Evolutionary conservation across 768 basidiomycete species (phyloP).

Genomic region (Agaricus sinodeliciosus): DNA sequence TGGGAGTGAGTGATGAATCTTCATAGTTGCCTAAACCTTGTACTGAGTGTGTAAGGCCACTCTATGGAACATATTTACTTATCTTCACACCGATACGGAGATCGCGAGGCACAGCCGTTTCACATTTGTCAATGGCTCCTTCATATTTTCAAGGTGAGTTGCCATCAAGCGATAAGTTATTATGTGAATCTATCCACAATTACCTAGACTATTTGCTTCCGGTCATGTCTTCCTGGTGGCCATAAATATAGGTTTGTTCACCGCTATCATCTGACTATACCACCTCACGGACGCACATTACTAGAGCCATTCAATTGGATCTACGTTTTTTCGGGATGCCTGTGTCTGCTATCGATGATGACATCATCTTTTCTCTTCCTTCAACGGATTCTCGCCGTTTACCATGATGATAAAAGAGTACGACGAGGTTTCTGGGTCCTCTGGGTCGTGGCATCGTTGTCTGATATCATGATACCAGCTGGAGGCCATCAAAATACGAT

Average conservation of each 20-base stretch:
- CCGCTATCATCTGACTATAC: not conserved
- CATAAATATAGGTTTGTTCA: not conserved
- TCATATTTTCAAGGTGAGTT: not conserved
- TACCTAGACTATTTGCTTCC: not conserved
- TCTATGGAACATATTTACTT: not conserved
- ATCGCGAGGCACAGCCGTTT: not conserved
- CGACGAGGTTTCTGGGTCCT: not conserved
- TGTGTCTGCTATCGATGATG: not conserved
- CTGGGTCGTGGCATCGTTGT: not conserved
- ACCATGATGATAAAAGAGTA: not conserved
- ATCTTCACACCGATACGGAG: not conserved
- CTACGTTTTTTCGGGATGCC: not conserved
- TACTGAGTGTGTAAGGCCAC: not conserved
- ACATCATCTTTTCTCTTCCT: not conserved
- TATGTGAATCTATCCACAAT: not conserved
- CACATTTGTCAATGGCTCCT: not conserved
- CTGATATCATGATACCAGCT: not conserved
- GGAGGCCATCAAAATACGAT: not conserved
- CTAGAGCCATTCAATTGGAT: not conserved
- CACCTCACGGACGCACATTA: not conserved
- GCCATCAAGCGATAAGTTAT: not conserved
- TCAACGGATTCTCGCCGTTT: not conserved
- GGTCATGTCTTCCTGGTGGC: not conserved
- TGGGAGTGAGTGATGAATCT: not conserved
- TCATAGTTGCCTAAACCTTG: not conserved